Base-by-base conservation (phyloP, 2,329 filamentous ascomycete genomes). In the Fusarium sp. region DNA sequence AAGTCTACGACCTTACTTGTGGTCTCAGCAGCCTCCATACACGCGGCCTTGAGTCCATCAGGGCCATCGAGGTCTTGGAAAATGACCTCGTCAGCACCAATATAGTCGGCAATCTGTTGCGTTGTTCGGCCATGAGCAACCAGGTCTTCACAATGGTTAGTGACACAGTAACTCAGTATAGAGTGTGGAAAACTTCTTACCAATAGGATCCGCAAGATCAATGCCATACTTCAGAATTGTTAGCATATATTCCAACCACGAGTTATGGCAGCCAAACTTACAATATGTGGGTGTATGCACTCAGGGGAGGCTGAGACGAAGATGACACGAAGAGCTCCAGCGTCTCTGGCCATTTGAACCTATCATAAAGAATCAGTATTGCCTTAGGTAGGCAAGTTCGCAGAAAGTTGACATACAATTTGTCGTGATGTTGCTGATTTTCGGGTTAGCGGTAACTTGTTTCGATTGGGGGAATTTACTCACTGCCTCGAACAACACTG, bases 211-310 rank as follows among this genome's bases (percentile, higher is more conserved):
- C 20, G 82, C 83, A 15, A 84, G 79, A 52, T 85, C 82, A 51
- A 84, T 84, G 41, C 83, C 83, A 67, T 84, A 79, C 75, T 81
- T 22, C 3, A 46, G 5, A 11, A 20, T 48, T 41, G 33, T 67
- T 45, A 71, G 47, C 28, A 24, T 26, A 26, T 6, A 20, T 56
- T 24, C 30, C 17, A 28, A 20, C 26, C 9, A 19, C 3, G 22
- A 26, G 26, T 4, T 6, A 24, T 15, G 7, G 20, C 24, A n/a
- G 4, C 13, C 6, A 7, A 24, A 77, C 80, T 90, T 80, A 96
- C 96, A 71, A 97, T 93, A 75, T 97, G 94, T 3, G 93, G 91
- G 76, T 96, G 88, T 14, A 88, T 93, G 77, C 96, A 93, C 11
- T 90, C 90, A 3, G 94, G 94, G 8, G 92, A 88, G 78, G 93